Base-by-base conservation (phyloP, 78 protist species). In the Blattamonas nauphoetae region DNA sequence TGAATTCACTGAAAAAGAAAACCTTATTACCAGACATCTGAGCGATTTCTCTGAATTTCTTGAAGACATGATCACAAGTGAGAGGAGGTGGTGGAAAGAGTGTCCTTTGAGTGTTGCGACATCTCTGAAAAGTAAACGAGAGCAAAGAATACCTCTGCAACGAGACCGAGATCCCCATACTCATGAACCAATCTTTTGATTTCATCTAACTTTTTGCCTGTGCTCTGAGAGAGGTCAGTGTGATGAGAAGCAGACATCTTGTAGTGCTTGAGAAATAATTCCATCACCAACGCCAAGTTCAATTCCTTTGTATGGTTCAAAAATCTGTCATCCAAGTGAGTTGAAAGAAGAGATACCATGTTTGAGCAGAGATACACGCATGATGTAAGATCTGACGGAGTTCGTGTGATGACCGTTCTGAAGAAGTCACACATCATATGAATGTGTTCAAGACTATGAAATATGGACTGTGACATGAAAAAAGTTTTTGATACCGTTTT, bases 231-330 rank as follows among this genome's bases (percentile, higher is more conserved):
- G 11, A 21, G 71, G 71, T 21, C 35, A n/a, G n/a, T n/a, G n/a
- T 5, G 64, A 6, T 5, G 35, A 6, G 64, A 6, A 6, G 83
- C 83, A 21, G 33, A 79, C 89, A 33, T 92, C 93, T 0, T 95
- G 84, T 1, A 97, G 42, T 29, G 94, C 94, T 80, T 94, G 91
- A 43, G 92, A 38, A 41, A 97, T 5, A 0, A 92, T 43, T 1
- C 92, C 3, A 0, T 96, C 97, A 5, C 99, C 99, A 43, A 97
- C 86, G 4, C 99, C 99, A 11, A 95, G 89, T 91, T 97, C 98
- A 32, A 95, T 2, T 0, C 96, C 96, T n/a, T 44, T 91, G 46
- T 91, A 93, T 0, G 91, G 92, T 0, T 97, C 98, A 0, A 95
- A 96, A 0, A 94, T 35, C 92, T 89, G 33, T 79, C 43, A 79